Evolutionary conservation across 2,329 filamentous ascomycete species (phyloP), one percentile per base, ranked within the genome.

Genomic region (Westerdykella sp.): DNA sequence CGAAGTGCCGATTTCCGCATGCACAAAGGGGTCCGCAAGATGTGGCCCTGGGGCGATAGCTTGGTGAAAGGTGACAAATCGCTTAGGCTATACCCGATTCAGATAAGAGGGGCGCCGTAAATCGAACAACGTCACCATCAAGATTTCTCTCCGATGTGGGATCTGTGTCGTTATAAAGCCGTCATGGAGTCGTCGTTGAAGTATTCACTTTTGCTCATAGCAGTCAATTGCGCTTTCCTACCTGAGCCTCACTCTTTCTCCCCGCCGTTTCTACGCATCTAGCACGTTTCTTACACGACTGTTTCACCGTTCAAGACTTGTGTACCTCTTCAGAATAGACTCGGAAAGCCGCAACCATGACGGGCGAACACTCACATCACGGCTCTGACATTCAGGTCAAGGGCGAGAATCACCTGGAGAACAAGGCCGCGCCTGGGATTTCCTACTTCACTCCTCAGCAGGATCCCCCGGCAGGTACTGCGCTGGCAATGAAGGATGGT

Each of bases 381-480:
- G 62, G 53, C 16, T 42, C 66, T 37, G 46, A 59, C 21, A 57
- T 59, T 40, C 49, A 59, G 5, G 55, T 59, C 10, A 51, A 57
- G 28, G 58, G 55, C 31, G 67, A 69, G 42, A 49, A 61, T 38
- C 55, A 57, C 32, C 53, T 67, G 43, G 54, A 60, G 36, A 75
- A 75, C 57, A 64, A 61, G 39, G 56, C 70, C 14, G 69, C 71
- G 5, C 58, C 63, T 18, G 69, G 69, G 66, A 55, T 66, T 36
- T 60, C 71, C 9, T 75, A 73, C 59, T 75, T 72, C 56, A 75
- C 73, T 4, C 73, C 73, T 11, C 52, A 56, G 2, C 73, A 75
- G 54, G 56, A 66, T 34, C 72, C 72, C 3, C 63, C 67, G 11
- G 71, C 73, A 5, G 73, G 73, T 36, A 74, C 72, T 18, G 72